Evolutionary conservation across 2,329 filamentous ascomycete genomes (phyloP).

Genomic region (Dothistroma pini): DNA sequence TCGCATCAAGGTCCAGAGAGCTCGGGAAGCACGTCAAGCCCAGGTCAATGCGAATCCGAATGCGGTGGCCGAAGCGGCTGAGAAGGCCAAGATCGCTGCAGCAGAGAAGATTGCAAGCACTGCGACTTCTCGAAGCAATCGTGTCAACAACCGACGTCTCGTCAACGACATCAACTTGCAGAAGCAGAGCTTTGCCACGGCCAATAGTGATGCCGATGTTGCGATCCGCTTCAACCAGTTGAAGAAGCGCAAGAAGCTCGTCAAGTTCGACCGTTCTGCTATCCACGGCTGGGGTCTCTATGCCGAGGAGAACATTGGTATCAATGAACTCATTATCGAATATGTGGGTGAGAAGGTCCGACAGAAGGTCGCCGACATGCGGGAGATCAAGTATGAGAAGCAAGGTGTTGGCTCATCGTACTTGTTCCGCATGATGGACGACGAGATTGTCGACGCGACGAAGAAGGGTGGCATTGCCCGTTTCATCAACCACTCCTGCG

Average conservation of each 20-base stretch:
- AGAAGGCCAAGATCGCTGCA: conserved; percentile 57
- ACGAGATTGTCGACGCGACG: conserved; percentile 94
- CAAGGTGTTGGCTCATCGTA: conserved; percentile 97
- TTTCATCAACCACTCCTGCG: conserved; percentile 98
- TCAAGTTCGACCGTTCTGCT: conserved; percentile 94
- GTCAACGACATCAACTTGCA: conserved; percentile 94
- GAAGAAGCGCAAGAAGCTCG: conserved; percentile 98
- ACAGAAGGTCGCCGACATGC: conserved; percentile 94
- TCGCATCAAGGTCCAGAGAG: conserved; percentile 92
- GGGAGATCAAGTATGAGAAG: conserved; percentile 87
- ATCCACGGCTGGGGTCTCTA: conserved; percentile 99
- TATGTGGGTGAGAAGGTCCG: conserved; percentile 97
- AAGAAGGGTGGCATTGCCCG: conserved; percentile 97
- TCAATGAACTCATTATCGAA: conserved; percentile 99
- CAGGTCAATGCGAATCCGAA: conserved; percentile 61
- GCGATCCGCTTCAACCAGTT: conserved; percentile 97
- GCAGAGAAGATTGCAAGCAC: conserved; percentile 79
- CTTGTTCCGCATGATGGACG: conserved; percentile 96
- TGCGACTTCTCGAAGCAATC: conserved; percentile 86
- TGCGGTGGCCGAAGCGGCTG: conserved; percentile 53
- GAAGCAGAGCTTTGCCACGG: conserved; percentile 66
- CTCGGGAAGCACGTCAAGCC: conserved; percentile 86
- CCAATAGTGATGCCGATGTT: conserved; percentile 74
- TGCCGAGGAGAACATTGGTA: conserved; percentile 93
- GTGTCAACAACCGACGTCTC: conserved; percentile 90